Evolutionary conservation across 768 basidiomycete species (phyloP).

Genomic region (Amanita thiersii): DNA sequence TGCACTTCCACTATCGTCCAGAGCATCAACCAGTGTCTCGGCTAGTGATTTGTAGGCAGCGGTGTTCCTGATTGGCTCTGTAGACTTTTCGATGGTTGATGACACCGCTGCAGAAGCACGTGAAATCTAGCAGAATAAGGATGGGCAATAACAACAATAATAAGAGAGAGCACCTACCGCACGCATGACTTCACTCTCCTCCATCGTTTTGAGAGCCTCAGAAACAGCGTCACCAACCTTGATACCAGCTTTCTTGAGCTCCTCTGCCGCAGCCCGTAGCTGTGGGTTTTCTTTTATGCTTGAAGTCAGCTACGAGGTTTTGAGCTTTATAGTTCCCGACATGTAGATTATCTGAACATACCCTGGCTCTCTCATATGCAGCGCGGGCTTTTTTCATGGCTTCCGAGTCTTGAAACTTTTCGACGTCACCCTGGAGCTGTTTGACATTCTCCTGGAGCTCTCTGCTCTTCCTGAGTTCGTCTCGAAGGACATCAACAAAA

Average conservation of each 20-base stretch:
- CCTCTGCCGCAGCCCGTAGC: conserved; percentile 87
- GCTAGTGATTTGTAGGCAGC: conserved; percentile 88
- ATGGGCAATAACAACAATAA: background rate
- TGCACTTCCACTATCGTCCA: conserved; percentile 89
- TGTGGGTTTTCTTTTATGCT: conserved; percentile 96
- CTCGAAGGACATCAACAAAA: conserved; percentile 89
- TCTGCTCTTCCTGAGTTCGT: conserved; percentile 89
- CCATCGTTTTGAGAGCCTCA: conserved; percentile 87
- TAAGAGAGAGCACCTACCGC: conserved; percentile 43
- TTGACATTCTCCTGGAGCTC: conserved; percentile 96
- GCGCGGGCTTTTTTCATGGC: conserved; percentile 89
- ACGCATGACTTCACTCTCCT: conserved; percentile 89
- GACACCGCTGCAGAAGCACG: conserved; percentile 82
- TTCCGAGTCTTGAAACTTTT: conserved; percentile 95
- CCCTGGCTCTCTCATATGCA: conserved; percentile 90
- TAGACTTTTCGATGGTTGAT: conserved; percentile 77
- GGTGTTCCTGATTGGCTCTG: conserved; percentile 96
- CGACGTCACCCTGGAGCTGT: conserved; percentile 95
- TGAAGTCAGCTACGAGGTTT: conserved; percentile 61
- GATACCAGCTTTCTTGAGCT: conserved; percentile 81
- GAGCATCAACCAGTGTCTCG: conserved; percentile 83
- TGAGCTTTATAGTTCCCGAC: conserved; percentile 8
- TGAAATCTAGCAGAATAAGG: conserved; percentile 50
- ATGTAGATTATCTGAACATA: conserved; percentile 34
- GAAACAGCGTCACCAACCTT: conserved; percentile 92